Conservation (phyloP, 345 rosid genomes). For the Lumnitzera racemosa region DNA sequence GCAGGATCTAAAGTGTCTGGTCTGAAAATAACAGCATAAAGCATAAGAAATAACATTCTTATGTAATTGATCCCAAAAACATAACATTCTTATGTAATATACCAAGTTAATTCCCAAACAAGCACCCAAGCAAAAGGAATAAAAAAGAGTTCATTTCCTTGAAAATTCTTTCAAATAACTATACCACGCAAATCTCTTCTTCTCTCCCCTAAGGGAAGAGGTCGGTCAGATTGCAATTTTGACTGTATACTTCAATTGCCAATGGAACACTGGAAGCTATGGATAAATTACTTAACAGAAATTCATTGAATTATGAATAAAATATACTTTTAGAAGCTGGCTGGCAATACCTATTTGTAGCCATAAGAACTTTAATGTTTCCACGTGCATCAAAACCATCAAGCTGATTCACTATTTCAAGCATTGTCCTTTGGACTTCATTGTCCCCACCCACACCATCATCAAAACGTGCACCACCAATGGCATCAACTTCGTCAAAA, state of each 20-base stretch:
- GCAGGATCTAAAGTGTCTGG: slow-evolving; percentile 97
- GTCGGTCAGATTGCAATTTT: too few relatives aligned
- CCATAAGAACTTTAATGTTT: slow-evolving; percentile 99
- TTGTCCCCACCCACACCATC: slow-evolving; percentile 82
- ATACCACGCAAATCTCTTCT: too few relatives aligned
- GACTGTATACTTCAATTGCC: too few relatives aligned
- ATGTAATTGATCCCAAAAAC: neutral
- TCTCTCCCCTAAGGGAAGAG: too few relatives aligned
- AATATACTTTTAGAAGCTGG: neutral
- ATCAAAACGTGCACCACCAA: slow-evolving; percentile 82
- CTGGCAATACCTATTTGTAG: slow-evolving; percentile 78
- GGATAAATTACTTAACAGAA: too few relatives aligned
- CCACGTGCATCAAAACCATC: slow-evolving; percentile 95
- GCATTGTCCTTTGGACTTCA: slow-evolving; percentile 82
- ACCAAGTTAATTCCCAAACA: neutral
- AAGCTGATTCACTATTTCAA: slow-evolving; percentile 83
- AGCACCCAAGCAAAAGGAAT: neutral
- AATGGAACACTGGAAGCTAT: too few relatives aligned
- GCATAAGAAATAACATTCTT: neutral
- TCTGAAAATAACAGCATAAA: slow-evolving; percentile 26
- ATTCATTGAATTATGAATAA: too few relatives aligned
- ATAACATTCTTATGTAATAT: neutral
- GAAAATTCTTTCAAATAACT: too few relatives aligned
- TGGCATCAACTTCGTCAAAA: slow-evolving; percentile 82
- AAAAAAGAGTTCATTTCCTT: too few relatives aligned